Evolutionary conservation across 306 rosid genomes (phyloP), one percentile per base, ranked within the genome.

Genomic region (Malus orientalis): DNA sequence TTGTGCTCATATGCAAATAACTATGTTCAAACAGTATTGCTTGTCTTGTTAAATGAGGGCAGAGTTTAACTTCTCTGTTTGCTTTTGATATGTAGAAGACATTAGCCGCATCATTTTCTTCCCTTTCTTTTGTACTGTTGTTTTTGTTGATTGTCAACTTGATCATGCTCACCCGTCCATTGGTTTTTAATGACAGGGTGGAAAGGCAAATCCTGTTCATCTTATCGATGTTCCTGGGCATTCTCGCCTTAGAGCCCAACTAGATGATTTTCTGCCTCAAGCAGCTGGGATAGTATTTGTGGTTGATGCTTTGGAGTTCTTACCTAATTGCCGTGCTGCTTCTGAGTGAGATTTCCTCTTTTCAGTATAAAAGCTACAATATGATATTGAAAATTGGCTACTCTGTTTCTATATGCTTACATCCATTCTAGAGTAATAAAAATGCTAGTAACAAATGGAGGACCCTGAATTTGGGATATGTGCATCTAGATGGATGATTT

Each of bases 201-300:
- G 88, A n/a, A 94, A 92, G 88, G 54, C 81, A 75, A 94, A 90
- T 73, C 93, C 96, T 59, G 83, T 94, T 83, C 96, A 86, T 83
- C 63, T 91, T 87, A 90, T 94, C 70, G 97, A 94, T 85, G 93
- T 91, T 80, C 97, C 97, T 27, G 98, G 98, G 59, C 98, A 94
- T 89, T 91, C 96, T 80, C 96, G 98, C 74, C 98, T 94, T 80
- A 89, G 88, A 54, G 87, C 94, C 81, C 91, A 90, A 81, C 85
- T 94, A 75, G 97, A 94, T 78, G 97, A 94, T 72, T 90, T 85
- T 83, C 82, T 94, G 79, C 95, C 97, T 81, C 90, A 84, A 86
- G 96, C 98, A 45, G 97, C 94, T 76, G 98, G 90, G 77, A 42
- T 89, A 54, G 88, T 91, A 70, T 94, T 91, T 69, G 93, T 91